Conservation (phyloP, 106 monocot species). For the Xerophyta viscosa region DNA sequence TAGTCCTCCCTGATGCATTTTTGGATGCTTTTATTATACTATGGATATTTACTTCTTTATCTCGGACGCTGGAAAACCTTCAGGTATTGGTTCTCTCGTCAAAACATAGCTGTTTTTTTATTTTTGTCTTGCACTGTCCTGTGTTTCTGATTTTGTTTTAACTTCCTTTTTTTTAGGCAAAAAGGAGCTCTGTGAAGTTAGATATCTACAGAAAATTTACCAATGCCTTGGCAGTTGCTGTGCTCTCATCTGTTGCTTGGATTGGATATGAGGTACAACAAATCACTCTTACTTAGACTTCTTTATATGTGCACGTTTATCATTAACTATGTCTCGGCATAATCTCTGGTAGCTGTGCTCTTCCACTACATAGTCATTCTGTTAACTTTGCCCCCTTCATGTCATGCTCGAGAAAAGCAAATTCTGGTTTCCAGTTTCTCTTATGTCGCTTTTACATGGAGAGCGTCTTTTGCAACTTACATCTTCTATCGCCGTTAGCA, state of each 20-base stretch:
- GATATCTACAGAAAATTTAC: slow-evolving; percentile 97
- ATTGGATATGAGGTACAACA: slow-evolving; percentile 91
- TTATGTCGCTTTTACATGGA: too few species aligned
- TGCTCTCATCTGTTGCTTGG: slow-evolving; percentile 91
- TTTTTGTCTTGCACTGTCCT: background rate
- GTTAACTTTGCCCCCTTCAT: too few species aligned
- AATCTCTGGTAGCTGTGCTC: too few species aligned
- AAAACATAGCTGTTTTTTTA: background rate
- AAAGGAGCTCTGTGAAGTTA: slow-evolving; percentile 69
- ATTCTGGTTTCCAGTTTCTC: too few species aligned
- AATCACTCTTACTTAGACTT: too few species aligned
- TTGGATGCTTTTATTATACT: slow-evolving; percentile 87
- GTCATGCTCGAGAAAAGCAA: too few species aligned
- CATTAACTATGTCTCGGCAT: too few species aligned
- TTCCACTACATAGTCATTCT: too few species aligned
- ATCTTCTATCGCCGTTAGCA: too few species aligned
- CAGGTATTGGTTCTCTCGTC: slow-evolving; percentile 38
- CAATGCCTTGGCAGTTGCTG: slow-evolving; percentile 79
- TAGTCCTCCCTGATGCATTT: slow-evolving; percentile 91
- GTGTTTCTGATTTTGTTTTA: background rate
- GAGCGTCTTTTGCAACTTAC: too few species aligned
- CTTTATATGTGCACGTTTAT: too few species aligned
- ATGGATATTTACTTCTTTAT: slow-evolving; percentile 97
- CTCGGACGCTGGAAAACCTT: slow-evolving; percentile 74
- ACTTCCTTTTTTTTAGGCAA: slow-evolving; percentile 34